Base-by-base conservation (phyloP, 257 asterid genomes). In the Jaltomata sinuosa region DNA sequence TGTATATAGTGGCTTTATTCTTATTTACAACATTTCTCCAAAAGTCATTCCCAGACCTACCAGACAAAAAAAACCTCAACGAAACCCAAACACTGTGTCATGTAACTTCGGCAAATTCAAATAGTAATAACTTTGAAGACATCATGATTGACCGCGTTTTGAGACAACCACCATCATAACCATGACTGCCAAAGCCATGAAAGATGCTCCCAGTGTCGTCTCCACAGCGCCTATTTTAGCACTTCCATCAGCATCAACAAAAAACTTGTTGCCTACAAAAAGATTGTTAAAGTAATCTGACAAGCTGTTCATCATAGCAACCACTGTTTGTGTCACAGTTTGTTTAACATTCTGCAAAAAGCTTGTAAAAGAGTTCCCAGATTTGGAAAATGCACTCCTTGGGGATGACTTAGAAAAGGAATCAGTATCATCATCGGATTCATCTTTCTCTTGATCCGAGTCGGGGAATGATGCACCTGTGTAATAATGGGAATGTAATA, bases 181-280 rank as follows among this genome's bases (percentile, higher is more conserved):
- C 88, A 85, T 91, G 29, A 91, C 88, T 1, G 97, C 97, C 88
- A 94, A 86, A 14, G 97, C 98, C 82, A 94, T 82, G 38, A 94
- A 80, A 6, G 95, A 90, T 3, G 92, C 91, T 47, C 87, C 93
- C 84, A 92, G 80, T 2, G 89, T 68, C 27, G 76, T 79, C 1
- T 92, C 95, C 27, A 71, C 16, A 2, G 79, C 85, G 21, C 89
- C 85, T 3, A 84, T 7, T 34, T 84, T 74, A 18, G 88, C 86
- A 42, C 87, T 83, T 80, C 91, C 97, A 52, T 88, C 91, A 1
- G 87, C 65, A 47, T 87, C 62, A 21, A 36, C 42, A 18, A 21
- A 50, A 6, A 65, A 67, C 55, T 83, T 85, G 18, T 72, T 45
- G 12, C 87, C 97, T 47, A 93, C 94, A 29, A 95, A 95, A 21